Percentiles rank a stretch among this genome's conserved stretches.
Evolutionary conservation across 441 rosid genomes (phyloP).

Genomic region (Eugenia klotzschiana): DNA sequence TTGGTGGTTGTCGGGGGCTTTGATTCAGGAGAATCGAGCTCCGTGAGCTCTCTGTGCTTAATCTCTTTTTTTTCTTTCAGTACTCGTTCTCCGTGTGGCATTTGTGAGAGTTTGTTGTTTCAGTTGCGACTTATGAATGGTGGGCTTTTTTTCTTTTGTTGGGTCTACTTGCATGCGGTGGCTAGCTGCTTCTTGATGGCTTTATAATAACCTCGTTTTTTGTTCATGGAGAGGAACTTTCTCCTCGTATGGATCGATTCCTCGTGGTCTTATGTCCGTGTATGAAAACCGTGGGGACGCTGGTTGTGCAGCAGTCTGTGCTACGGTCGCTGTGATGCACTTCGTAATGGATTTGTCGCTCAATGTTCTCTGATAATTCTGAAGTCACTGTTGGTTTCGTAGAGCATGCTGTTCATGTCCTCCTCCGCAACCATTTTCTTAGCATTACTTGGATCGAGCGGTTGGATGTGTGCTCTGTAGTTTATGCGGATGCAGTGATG

Average conservation of each 20-base stretch:
- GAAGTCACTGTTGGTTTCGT: background rate
- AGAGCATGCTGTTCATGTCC: background rate
- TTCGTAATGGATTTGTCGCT: background rate
- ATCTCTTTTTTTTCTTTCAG: background rate
- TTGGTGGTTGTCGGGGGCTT: background rate
- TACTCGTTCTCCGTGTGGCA: background rate
- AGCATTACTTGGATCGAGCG: background rate
- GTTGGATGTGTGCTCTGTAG: background rate
- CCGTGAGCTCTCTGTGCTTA: background rate
- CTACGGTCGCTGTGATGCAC: background rate
- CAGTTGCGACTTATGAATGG: background rate
- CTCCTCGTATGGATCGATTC: background rate
- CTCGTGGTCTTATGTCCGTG: background rate
- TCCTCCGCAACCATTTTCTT: background rate
- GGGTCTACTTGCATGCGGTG: background rate
- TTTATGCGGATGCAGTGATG: background rate
- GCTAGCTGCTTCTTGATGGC: background rate
- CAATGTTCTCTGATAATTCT: background rate
- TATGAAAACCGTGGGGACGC: background rate
- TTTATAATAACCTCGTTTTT: background rate
- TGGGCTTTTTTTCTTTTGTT: background rate
- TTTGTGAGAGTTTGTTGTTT: background rate
- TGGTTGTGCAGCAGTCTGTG: background rate
- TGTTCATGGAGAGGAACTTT: background rate
- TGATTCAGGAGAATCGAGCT: background rate